A percentile compares a stretch with the other conserved stretches of the same genome.
These are phyloP conservation scores for Neospora caninum DNA, from an alignment of 169 alveolate species.

Conservation along the genomic window DNA sequence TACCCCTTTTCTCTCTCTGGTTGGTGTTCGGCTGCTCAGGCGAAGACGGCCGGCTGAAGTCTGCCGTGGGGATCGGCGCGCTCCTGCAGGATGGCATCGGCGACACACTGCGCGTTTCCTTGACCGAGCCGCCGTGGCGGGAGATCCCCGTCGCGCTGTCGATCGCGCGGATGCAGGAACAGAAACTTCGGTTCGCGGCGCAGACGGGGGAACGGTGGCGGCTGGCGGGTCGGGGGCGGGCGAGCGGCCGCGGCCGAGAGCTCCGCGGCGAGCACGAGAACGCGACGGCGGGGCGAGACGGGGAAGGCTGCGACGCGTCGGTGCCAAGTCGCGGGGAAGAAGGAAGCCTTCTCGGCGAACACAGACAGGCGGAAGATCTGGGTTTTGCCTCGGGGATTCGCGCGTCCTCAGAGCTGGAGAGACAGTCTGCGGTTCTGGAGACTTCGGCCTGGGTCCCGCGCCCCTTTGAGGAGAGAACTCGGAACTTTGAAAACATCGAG, in stretches of 20 bases:
- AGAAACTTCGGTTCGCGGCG: constrained; percentile 20
- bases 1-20: too few species aligned
- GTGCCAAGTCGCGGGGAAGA: neutral
- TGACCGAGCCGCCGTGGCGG: constrained; percentile 88
- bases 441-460: neutral
- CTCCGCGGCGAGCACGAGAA: neutral
- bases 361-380: constrained; percentile 54
- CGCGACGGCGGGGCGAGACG: neutral
- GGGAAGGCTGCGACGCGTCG: neutral
- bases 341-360: constrained; percentile 48
- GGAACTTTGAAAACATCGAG: constrained; percentile 29
- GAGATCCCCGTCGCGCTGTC: constrained; percentile 78
- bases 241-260: neutral
- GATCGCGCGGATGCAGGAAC: constrained; percentile 67
- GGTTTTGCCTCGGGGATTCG: neutral
- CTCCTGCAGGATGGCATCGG: constrained; percentile 88
- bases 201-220: neutral
- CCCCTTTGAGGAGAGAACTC: constrained; percentile 30
- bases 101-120: constrained; percentile 87
- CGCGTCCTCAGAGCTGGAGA: neutral
- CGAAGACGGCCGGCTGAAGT: constrained; percentile 84
- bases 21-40: constrained; percentile 52
- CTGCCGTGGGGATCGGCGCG: constrained; percentile 85
- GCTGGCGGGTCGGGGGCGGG: neutral
- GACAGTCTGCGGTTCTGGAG: neutral